Base-by-base conservation (phyloP, 2,329 filamentous ascomycete species). In the Fusarium illudens region DNA sequence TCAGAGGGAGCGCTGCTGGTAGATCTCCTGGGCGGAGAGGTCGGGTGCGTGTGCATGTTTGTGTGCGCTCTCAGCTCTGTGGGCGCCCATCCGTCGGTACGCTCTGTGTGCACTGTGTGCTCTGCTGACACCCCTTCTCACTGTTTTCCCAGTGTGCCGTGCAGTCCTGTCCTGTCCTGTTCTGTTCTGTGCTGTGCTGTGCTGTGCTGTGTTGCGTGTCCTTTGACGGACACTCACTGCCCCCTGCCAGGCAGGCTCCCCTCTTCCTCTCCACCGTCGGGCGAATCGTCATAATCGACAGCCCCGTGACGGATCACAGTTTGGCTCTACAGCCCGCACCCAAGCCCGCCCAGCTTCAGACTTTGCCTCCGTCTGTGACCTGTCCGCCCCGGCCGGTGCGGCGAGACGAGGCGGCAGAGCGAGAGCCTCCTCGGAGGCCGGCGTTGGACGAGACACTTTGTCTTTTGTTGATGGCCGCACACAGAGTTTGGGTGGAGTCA, bases 91-190 rank as follows among this genome's bases (percentile, higher is more conserved):
- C 54, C 54, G 54, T 29, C 22, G 39, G 53, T 36, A 42, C 56
- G 19, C 51, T 48, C n/a, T 44, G 55, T 34, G 36, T 22, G 34
- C 36, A 51, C 42, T 65, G 58, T 49, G 53, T 70, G 72, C 49
- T 71, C 71, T 75, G 71, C 72, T 75, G 72, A 74, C 72, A 74
- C 72, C 70, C 52, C 56, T 54, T 37, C 30, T 37, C 42, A 34
- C 27, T 46, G 54, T 44, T 22, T 27, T 32, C 37, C 33, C 33
- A 17, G 33, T 60, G 42, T 58, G 64, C 58, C 55, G 67, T 67
- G 67, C 67, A 37, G 60, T 70, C 36, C 50, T 30, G 55, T 62
- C n/a, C 36, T 62, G 70, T 69, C 58, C 60, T 63, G 61, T n/a
- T n/a, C n/a, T n/a, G n/a, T n/a, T n/a, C n/a, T 62, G 39, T 60